Conservation (phyloP, 495 filamentous ascomycete genomes). For the Friedmanniomyces endolithicus region DNA sequence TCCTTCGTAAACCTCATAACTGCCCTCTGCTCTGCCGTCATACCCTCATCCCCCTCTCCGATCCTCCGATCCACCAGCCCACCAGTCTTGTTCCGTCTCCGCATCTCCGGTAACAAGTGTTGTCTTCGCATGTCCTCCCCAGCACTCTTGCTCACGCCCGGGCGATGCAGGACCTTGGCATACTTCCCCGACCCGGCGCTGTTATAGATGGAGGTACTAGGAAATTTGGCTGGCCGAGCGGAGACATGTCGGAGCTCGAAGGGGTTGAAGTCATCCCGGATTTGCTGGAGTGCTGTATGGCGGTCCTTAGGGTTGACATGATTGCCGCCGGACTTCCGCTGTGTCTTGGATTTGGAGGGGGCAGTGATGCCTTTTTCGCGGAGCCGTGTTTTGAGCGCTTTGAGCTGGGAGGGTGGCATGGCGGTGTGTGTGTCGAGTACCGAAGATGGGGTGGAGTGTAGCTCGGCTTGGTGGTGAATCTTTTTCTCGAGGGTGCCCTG, state of each 20-base stretch:
- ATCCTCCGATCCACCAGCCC: conserved; percentile 88
- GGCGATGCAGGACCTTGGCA: conserved; percentile 49
- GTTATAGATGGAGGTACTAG: conserved; percentile 39
- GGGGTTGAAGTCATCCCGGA: conserved; percentile 92
- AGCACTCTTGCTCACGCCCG: conserved; percentile 68
- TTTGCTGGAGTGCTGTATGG: conserved; percentile 60
- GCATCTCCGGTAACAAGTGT: conserved; percentile 77
- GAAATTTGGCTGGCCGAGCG: conserved; percentile 58
- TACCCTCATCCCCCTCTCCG: conserved; percentile 84
- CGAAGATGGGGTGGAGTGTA: too few species aligned
- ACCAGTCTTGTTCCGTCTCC: conserved; percentile 74
- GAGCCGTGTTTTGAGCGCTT: conserved; percentile 83
- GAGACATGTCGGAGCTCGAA: conserved; percentile 72
- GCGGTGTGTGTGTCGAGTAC: conserved; percentile 3
- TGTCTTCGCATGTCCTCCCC: conserved; percentile 76
- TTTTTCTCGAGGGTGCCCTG: not conserved
- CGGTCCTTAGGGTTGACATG: conserved; percentile 51
- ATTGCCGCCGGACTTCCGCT: conserved; percentile 61
- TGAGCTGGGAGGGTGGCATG: conserved; percentile 93
- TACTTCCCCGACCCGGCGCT: conserved; percentile 29
- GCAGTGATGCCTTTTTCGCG: conserved; percentile 76
- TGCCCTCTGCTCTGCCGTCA: conserved; percentile 90
- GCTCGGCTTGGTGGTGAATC: not conserved
- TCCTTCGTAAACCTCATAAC: conserved; percentile 79
- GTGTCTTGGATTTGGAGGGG: conserved; percentile 82